Evolutionary conservation across 768 basidiomycete species (phyloP).

Genomic region (Plicaturopsis crispa): DNA sequence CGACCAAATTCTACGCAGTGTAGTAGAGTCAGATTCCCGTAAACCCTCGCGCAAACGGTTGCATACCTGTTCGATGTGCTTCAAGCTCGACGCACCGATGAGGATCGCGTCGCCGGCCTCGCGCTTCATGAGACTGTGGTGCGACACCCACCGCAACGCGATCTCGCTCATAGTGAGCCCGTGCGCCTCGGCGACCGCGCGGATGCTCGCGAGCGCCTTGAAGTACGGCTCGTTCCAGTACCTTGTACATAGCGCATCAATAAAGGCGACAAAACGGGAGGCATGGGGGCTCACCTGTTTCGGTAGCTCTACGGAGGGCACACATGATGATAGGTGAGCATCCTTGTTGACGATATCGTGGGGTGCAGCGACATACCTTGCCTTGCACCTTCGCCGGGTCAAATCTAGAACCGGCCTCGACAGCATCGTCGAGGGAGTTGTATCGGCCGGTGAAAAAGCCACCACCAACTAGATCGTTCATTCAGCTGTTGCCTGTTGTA

Average conservation of each 20-base stretch:
- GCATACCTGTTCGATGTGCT: conserved; percentile 46
- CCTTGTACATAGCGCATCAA: conserved; percentile 17
- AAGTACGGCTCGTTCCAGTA: conserved; percentile 53
- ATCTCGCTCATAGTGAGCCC: conserved; percentile 32
- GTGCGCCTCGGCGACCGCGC: conserved; percentile 31
- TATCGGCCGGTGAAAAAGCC: conserved; percentile 34
- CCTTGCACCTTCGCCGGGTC: conserved; percentile 42
- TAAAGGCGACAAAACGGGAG: conserved; percentile 7
- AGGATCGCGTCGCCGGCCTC: conserved; percentile 45
- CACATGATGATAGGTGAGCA: no score
- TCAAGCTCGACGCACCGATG: conserved; percentile 54
- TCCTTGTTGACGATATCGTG: not conserved
- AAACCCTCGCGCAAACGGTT: not conserved
- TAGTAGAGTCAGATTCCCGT: not conserved
- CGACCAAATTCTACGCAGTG: conserved; percentile 31
- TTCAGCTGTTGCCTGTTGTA: not conserved
- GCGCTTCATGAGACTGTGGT: conserved; percentile 33
- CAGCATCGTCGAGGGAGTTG: conserved; percentile 24
- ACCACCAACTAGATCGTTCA: conserved; percentile 20
- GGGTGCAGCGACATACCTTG: conserved; percentile 21
- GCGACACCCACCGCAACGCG: conserved; percentile 39
- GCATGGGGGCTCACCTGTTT: conserved; percentile 25
- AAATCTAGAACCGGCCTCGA: conserved; percentile 51
- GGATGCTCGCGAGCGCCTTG: conserved; percentile 36
- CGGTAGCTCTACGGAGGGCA: conserved; percentile 24